These are phyloP conservation scores for Mercurialis annua DNA, from an alignment of 345 rosid genomes.

Conservation along the genomic window DNA sequence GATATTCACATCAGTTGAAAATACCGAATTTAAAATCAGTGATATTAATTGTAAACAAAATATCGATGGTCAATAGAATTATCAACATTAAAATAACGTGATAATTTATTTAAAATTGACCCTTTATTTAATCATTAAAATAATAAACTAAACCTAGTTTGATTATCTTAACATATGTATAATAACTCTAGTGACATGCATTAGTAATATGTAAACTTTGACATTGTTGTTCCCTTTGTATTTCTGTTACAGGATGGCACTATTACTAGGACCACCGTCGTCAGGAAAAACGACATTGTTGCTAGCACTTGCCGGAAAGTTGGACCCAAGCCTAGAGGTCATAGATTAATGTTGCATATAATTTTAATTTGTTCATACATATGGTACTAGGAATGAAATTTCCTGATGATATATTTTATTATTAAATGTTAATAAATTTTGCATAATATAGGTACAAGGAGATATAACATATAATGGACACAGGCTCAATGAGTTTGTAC, in stretches of 20 bases:
- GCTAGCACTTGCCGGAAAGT: constrained; percentile 71
- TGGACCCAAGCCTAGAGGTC: constrained; percentile 67
- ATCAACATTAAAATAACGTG: too few relatives aligned
- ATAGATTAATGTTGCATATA: neutral
- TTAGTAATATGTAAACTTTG: too few relatives aligned
- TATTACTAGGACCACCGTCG: constrained; percentile 83
- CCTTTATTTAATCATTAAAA: too few relatives aligned
- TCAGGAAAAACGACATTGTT: constrained; percentile 86
- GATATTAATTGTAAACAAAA: too few relatives aligned
- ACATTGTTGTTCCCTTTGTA: too few relatives aligned
- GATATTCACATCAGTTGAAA: too few relatives aligned
- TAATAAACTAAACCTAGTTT: too few relatives aligned
- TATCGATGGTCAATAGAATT: too few relatives aligned
- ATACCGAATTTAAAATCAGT: too few relatives aligned
- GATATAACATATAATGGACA: constrained; percentile 69
- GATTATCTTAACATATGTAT: too few relatives aligned
- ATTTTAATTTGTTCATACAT: neutral
- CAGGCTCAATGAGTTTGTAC: constrained; percentile 60
- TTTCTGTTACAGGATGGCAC: constrained; percentile 50
- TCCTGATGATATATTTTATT: neutral
- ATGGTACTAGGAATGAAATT: neutral
- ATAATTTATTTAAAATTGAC: too few relatives aligned
- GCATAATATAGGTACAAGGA: constrained; percentile 55
- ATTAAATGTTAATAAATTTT: neutral
- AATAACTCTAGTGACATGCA: too few relatives aligned